Evolutionary conservation across 2,329 filamentous ascomycete species (phyloP), one percentile per base, ranked within the genome.

Genomic region (Colletotrichum magnum): DNA sequence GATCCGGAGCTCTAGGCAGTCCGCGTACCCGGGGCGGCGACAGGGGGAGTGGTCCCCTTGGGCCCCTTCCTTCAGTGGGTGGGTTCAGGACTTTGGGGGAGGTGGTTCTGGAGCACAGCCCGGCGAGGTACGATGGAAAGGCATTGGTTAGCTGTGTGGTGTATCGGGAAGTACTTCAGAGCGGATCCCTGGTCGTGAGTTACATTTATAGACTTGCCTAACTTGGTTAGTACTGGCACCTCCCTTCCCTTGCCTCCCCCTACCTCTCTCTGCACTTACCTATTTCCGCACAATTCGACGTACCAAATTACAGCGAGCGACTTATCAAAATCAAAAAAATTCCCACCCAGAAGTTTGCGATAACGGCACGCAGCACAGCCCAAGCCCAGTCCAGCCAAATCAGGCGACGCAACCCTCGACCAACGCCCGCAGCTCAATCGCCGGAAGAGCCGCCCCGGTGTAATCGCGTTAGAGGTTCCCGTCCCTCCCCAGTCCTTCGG

Each of bases 1-100:
- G 67, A 61, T 63, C 66, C 50, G 61, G 50, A 68, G 60, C 59
- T 68, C 45, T 64, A 60, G 64, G 53, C 50, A 66, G 61, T 47
- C 59, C 59, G 59, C 59, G 59, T 62, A 52, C 32, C 32, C 32
- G 32, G 32, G 32, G 32, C 7, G 58, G 58, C 32, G 47, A 60
- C 58, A 60, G 58, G 58, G 58, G 58, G 58, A 47, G 47, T 15
- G 58, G 58, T 12, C 32, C 21, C 21, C 21, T 24, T 24, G 21
- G 2, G 21, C 21, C 21, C 13, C 5, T 57, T 43, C 32, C 32
- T 36, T 36, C 32, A 36, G 32, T 36, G 32, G 43, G n/a, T 39
- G 58, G 32, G 32, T 13, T 50, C 7, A 39, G 9, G 48, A 48
- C 47, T 43, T 5, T 39, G 9, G 48, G 57, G 18, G 48, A 18